phyloP scores from a whole-genome alignment of 192 early-diverging fungal genomes.

The Phycomyces blakesleeanus region DNA sequence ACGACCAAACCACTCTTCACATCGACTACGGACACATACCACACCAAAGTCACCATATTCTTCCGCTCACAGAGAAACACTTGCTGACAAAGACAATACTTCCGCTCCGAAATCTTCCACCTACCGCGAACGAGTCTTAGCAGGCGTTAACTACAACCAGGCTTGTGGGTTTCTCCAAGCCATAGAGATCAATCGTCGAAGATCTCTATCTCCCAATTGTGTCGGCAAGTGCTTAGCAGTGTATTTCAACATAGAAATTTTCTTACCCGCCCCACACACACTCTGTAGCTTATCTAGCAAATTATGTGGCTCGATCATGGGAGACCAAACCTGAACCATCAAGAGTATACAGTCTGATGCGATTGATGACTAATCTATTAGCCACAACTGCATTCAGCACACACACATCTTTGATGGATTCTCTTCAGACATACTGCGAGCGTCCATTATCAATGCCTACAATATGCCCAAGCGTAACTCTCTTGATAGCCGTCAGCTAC shows the following conservation, averaged over 20 bases:
- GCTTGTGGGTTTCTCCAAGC: slow-evolving; percentile 16
- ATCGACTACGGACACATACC: too few relatives aligned
- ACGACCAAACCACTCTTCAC: too few relatives aligned
- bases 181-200: slow-evolving; percentile 13
- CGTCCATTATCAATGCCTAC: slow-evolving; percentile 22
- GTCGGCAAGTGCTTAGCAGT: slow-evolving; percentile 8
- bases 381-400: slow-evolving; percentile 18
- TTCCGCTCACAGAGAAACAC: too few relatives aligned
- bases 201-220: slow-evolving; percentile 2
- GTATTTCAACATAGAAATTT: too few relatives aligned
- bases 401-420: slow-evolving; percentile 13
- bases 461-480: slow-evolving; percentile 40
- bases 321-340: slow-evolving; percentile 6
- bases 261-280: too few relatives aligned
- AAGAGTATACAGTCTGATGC: not conserved
- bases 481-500: slow-evolving; percentile 45
- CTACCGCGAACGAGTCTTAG: not conserved
- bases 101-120: not conserved
- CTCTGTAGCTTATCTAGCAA: slow-evolving; percentile 18
- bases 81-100: not conserved
- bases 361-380: slow-evolving; percentile 24
- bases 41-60: too few relatives aligned
- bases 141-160: slow-evolving; percentile 9
- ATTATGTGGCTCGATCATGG: slow-evolving; percentile 20
- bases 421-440: slow-evolving; percentile 20